phyloP scores from a whole-genome alignment of 768 basidiomycete species.

The Psilocybe cyanescens region DNA sequence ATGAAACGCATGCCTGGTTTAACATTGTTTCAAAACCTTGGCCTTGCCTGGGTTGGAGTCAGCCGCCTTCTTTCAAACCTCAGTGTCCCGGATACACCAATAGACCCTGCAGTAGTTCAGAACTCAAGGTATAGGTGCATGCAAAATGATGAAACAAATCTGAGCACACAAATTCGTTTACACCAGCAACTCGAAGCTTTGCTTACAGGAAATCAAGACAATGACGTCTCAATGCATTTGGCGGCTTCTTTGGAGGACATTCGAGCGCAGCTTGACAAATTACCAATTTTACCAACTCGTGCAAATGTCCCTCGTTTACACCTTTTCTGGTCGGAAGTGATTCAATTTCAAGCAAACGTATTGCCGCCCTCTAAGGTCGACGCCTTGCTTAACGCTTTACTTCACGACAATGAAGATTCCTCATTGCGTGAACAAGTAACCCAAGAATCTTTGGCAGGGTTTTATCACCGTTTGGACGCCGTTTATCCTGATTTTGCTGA shows the following conservation, averaged over 20 bases:
- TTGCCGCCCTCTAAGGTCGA: conserved; percentile 51
- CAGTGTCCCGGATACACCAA: conserved; percentile 79
- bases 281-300: conserved; percentile 35
- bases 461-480: conserved; percentile 69
- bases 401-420: conserved; percentile 39
- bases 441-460: conserved; percentile 80
- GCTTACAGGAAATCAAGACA: conserved; percentile 59
- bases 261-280: conserved; percentile 26
- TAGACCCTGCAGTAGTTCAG: conserved; percentile 83
- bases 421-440: conserved; percentile 65
- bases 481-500: conserved; percentile 77
- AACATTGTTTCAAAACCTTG: conserved; percentile 24
- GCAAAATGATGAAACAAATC: conserved; percentile 38
- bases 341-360: conserved; percentile 71
- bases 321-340: conserved; percentile 76
- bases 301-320: conserved; percentile 53
- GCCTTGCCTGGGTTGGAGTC: conserved; percentile 61
- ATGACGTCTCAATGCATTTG: conserved; percentile 52
- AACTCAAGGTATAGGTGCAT: conserved; percentile 49
- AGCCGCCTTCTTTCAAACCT: conserved; percentile 66
- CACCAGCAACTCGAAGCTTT: conserved; percentile 59
- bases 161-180: conserved; percentile 54
- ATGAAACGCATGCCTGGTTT: conserved; percentile 5
- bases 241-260: conserved; percentile 33
- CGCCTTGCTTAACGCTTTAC: conserved; percentile 45